A percentile compares a stretch with the other conserved stretches of the same genome.
Evolutionary conservation across 352 stramenopile genomes (phyloP).

Genomic region (Phytopythium helicoides): DNA sequence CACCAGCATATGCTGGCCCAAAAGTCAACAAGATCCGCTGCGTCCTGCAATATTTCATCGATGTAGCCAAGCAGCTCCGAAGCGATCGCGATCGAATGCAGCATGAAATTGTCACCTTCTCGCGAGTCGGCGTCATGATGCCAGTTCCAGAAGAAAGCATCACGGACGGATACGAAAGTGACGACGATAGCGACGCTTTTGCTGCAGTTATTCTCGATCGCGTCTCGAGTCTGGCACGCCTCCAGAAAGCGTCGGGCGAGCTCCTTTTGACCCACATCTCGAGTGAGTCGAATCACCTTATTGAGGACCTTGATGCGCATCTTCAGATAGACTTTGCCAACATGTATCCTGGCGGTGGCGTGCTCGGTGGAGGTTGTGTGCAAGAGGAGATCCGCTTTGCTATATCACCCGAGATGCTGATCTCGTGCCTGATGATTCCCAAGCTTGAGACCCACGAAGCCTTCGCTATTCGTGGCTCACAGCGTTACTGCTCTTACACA

Average conservation of each 20-base stretch:
- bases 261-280: constrained; percentile 2
- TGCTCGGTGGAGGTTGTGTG: constrained; percentile 68
- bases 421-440: constrained; percentile 62
- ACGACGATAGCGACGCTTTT: constrained; percentile 2
- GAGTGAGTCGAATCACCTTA: constrained; percentile 42
- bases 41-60: constrained; percentile 70
- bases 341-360: constrained; percentile 70
- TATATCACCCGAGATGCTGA: constrained; percentile 66
- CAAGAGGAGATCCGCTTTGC: constrained; percentile 86
- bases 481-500: constrained; percentile 53
- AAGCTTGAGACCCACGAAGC: constrained; percentile 62
- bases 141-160: constrained; percentile 2
- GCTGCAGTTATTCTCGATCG: background rate
- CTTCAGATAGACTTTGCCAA: constrained; percentile 86
- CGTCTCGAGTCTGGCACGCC: background rate
- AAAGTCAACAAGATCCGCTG: constrained; percentile 72
- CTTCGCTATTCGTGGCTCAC: constrained; percentile 66
- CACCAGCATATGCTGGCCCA: constrained; percentile 23
- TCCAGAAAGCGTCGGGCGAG: background rate
- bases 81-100: constrained; percentile 10
- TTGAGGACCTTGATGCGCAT: constrained; percentile 62
- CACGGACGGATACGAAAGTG: constrained; percentile 6
- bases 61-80: constrained; percentile 32
- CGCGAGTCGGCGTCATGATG: constrained; percentile 36
- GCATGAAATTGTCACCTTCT: constrained; percentile 53